phyloP scores from a whole-genome alignment of 805 yeast species.

The Priceomyces medius region DNA sequence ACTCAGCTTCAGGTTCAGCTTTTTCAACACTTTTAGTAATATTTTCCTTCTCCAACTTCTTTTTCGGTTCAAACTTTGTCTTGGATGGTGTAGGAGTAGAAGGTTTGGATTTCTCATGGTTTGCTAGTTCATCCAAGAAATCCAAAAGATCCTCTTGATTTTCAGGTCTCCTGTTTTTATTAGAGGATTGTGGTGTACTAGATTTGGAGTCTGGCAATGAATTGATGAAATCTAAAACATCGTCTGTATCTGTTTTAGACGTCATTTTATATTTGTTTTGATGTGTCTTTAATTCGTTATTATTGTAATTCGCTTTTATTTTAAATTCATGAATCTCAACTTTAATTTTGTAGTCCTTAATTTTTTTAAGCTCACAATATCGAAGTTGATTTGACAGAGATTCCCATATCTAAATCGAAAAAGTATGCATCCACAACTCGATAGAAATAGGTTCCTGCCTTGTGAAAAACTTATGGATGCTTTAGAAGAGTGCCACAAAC shows the following conservation, averaged over 20 bases:
- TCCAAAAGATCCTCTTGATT: slow-evolving; percentile 56
- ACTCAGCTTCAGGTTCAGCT: slow-evolving; percentile 3
- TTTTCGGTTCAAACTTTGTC: slow-evolving; percentile 36
- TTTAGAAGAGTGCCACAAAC: slow-evolving; percentile 81
- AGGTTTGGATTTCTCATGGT: slow-evolving; percentile 45
- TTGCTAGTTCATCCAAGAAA: slow-evolving; percentile 68
- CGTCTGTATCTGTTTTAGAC: slow-evolving; percentile 54
- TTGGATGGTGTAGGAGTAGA: slow-evolving; percentile 14
- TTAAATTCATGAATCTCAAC: too few species aligned
- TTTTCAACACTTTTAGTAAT: not conserved
- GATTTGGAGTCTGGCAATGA: slow-evolving; percentile 65
- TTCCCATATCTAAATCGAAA: not conserved
- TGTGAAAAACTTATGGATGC: slow-evolving; percentile 85
- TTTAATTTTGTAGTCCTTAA: not conserved
- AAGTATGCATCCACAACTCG: slow-evolving; percentile 47
- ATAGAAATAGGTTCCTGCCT: slow-evolving; percentile 43
- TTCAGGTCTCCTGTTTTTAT: slow-evolving; percentile 21
- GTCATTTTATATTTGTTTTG: slow-evolving; percentile 8
- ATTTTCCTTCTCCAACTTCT: slow-evolving; percentile 18
- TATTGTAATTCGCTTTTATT: too few species aligned
- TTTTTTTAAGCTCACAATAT: too few species aligned
- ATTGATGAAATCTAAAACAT: slow-evolving; percentile 76
- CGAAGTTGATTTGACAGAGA: not conserved
- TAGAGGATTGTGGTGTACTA: slow-evolving; percentile 29
- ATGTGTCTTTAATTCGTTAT: not conserved